A percentile compares a stretch with the other conserved stretches of the same genome.
phyloP scores from a whole-genome alignment of 306 rosid species.

The Rosa multiflora region DNA sequence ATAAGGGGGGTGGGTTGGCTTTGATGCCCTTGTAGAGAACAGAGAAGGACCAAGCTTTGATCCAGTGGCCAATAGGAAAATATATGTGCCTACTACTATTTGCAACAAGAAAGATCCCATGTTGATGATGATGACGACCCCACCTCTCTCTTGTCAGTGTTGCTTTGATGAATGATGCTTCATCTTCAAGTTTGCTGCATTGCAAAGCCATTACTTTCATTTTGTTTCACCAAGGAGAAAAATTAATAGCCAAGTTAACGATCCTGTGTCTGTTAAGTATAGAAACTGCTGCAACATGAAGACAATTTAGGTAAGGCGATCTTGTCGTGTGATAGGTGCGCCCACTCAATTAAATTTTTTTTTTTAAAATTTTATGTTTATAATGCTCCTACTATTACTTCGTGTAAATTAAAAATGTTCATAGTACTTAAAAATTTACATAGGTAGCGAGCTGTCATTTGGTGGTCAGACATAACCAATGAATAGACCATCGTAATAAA shows the following conservation, averaged over 20 bases:
- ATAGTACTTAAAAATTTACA: too few species aligned
- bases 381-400: too few species aligned
- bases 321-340: too few species aligned
- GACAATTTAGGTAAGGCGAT: too few species aligned
- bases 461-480: too few species aligned
- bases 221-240: not conserved
- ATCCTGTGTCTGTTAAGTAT: too few species aligned
- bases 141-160: not conserved
- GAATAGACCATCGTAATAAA: too few species aligned
- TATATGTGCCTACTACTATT: slow-evolving; percentile 3
- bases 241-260: not conserved
- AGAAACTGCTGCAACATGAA: not conserved
- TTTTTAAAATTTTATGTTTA: too few species aligned
- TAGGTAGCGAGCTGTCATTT: too few species aligned
- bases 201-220: slow-evolving; percentile 4
- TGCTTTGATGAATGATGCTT: slow-evolving; percentile 6
- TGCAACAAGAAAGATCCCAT: not conserved
- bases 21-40: slow-evolving; percentile 13
- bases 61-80: not conserved
- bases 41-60: slow-evolving; percentile 9
- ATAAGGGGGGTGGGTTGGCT: slow-evolving; percentile 18
- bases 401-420: too few species aligned
- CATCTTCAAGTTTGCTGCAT: slow-evolving; percentile 7
- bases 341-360: too few species aligned
- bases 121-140: not conserved